phyloP scores from a whole-genome alignment of 805 yeast species.

The Pichia gijzeniarum region DNA sequence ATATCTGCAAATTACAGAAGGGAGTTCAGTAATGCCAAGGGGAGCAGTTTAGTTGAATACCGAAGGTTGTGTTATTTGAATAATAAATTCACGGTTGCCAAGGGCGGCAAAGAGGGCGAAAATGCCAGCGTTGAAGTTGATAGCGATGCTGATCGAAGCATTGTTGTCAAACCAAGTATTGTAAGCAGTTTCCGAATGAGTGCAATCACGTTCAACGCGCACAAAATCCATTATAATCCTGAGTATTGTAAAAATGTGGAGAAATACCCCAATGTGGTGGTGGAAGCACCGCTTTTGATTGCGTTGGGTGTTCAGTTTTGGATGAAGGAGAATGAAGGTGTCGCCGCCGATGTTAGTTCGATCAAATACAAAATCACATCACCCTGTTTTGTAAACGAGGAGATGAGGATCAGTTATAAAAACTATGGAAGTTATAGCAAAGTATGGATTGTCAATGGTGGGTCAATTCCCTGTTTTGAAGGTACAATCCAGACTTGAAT shows the following conservation, averaged over 20 bases:
- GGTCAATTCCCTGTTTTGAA: slow-evolving; percentile 15
- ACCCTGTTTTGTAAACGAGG: slow-evolving; percentile 43
- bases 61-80: slow-evolving; percentile 61
- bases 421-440: not conserved
- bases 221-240: slow-evolving; percentile 70
- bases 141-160: slow-evolving; percentile 19
- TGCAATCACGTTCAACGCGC: slow-evolving; percentile 76
- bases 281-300: slow-evolving; percentile 78
- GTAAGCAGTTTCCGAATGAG: slow-evolving; percentile 56
- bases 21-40: slow-evolving; percentile 29
- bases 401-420: slow-evolving; percentile 24
- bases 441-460: slow-evolving; percentile 24
- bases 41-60: slow-evolving; percentile 38
- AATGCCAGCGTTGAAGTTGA: too few relatives aligned
- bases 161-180: slow-evolving; percentile 33
- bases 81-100: slow-evolving; percentile 22
- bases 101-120: not conserved
- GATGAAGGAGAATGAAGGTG: slow-evolving; percentile 7
- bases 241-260: slow-evolving; percentile 49
- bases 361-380: slow-evolving; percentile 44
- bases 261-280: slow-evolving; percentile 52
- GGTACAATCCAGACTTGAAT: slow-evolving; percentile 10
- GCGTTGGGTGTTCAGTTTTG: slow-evolving; percentile 50
- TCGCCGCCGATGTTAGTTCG: slow-evolving; percentile 17
- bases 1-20: slow-evolving; percentile 53